Evolutionary conservation across 164 flowering plant genomes (phyloP).

Genomic region (Kingdonia uniflora): DNA sequence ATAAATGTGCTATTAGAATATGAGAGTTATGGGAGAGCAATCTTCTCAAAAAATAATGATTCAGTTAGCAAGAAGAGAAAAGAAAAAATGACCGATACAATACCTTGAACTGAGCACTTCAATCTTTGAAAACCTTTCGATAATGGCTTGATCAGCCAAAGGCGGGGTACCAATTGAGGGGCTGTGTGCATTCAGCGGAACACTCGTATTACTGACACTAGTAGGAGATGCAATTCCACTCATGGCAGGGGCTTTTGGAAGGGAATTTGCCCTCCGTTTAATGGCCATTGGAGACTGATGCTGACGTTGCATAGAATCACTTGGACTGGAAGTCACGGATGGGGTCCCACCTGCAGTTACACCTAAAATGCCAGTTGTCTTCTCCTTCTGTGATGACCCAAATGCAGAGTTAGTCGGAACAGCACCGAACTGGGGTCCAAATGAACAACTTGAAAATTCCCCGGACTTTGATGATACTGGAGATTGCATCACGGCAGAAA

Average conservation of each 20-base stretch:
- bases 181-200: constrained; percentile 64
- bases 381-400: constrained; percentile 61
- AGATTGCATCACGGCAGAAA: constrained; percentile 64
- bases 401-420: constrained; percentile 28
- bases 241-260: constrained; percentile 58
- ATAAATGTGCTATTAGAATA: no score
- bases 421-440: constrained; percentile 55
- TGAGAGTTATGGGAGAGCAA: no score
- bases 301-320: constrained; percentile 73
- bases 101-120: constrained; percentile 21
- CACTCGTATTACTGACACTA: constrained; percentile 55
- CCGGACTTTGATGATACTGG: constrained; percentile 88
- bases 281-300: constrained; percentile 44
- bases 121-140: constrained; percentile 82
- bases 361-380: constrained; percentile 40
- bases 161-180: constrained; percentile 65
- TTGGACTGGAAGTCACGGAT: constrained; percentile 66
- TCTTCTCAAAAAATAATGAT: no score
- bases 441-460: constrained; percentile 76
- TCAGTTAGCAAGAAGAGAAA: no score
- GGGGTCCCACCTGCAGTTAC: constrained; percentile 42
- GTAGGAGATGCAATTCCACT: constrained; percentile 84
- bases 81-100: not conserved
- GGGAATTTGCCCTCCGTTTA: constrained; percentile 70
- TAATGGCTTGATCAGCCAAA: constrained; percentile 41